phyloP scores from a whole-genome alignment of 805 yeast genomes.

The Zygosaccharomyces bisporus region DNA sequence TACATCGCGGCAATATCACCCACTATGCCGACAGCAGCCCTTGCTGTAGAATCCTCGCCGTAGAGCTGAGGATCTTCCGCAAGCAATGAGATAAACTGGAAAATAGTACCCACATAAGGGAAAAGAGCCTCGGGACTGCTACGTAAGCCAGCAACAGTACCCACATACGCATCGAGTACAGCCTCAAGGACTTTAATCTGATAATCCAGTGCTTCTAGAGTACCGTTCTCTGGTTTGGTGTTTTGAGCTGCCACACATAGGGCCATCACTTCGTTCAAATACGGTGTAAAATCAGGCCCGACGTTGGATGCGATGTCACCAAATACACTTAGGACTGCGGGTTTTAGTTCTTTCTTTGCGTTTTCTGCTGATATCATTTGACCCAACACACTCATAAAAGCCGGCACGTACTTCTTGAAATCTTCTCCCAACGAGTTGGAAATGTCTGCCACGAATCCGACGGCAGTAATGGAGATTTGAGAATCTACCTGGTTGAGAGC shows the following conservation, averaged over 20 bases:
- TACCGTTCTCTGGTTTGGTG: slow-evolving; percentile 59
- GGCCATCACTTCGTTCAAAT: slow-evolving; percentile 72
- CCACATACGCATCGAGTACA: slow-evolving; percentile 93
- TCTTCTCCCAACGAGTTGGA: slow-evolving; percentile 78
- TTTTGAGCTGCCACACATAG: slow-evolving; percentile 66
- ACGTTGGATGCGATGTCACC: slow-evolving; percentile 93
- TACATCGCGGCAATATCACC: slow-evolving; percentile 92
- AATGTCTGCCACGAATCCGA: slow-evolving; percentile 92
- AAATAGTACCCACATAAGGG: slow-evolving; percentile 65
- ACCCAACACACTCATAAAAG: slow-evolving; percentile 81
- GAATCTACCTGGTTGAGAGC: slow-evolving; percentile 82
- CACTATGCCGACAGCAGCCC: slow-evolving; percentile 83
- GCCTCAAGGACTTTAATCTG: slow-evolving; percentile 71
- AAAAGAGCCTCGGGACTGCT: slow-evolving; percentile 60
- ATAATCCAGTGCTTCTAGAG: slow-evolving; percentile 75
- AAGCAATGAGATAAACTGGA: slow-evolving; percentile 60
- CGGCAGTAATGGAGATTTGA: slow-evolving; percentile 82
- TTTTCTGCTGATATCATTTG: slow-evolving; percentile 60
- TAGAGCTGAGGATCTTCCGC: slow-evolving; percentile 58
- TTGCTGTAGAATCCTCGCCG: slow-evolving; percentile 63
- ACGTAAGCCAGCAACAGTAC: slow-evolving; percentile 86
- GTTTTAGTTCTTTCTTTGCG: slow-evolving; percentile 77
- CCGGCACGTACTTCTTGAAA: slow-evolving; percentile 70
- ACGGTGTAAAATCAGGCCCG: slow-evolving; percentile 72
- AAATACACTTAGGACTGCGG: slow-evolving; percentile 84